Evolutionary conservation across 495 filamentous ascomycete species (phyloP).

Genomic region (Apiosordaria backusii): DNA sequence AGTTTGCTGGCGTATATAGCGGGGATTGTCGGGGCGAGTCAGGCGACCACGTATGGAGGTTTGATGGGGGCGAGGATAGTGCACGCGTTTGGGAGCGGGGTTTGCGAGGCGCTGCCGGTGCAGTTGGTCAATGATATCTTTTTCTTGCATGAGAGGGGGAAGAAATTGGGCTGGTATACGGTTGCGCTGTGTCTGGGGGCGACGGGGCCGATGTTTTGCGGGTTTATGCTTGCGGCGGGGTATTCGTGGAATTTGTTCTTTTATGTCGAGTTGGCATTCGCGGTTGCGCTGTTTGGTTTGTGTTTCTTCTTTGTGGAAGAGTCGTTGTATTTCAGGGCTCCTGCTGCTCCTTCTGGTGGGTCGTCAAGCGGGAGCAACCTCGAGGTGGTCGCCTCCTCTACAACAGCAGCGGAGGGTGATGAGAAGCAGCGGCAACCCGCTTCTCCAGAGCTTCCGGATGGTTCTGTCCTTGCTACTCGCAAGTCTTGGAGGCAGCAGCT

Average conservation of each 20-base stretch:
- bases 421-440: background rate
- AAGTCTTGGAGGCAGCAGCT: conserved; percentile 46
- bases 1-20: conserved; percentile 36
- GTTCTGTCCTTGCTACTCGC: conserved; percentile 22
- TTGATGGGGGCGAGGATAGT: conserved; percentile 61
- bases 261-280: conserved; percentile 43
- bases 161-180: conserved; percentile 61
- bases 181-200: conserved; percentile 34
- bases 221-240: conserved; percentile 35
- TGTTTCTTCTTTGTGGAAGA: conserved; percentile 43
- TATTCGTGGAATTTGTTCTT: conserved; percentile 49
- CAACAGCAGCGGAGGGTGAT: background rate
- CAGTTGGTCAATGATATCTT: conserved; percentile 64
- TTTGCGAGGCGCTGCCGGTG: conserved; percentile 57
- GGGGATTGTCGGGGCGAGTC: conserved; percentile 29
- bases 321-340: conserved; percentile 48
- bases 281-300: conserved; percentile 52
- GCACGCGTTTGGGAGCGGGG: conserved; percentile 59
- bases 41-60: conserved; percentile 26
- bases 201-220: conserved; percentile 36
- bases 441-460: background rate
- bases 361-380: conserved; percentile 10
- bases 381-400: background rate
- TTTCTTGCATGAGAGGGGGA: conserved; percentile 64
- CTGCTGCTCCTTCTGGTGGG: conserved; percentile 5